Percentiles rank a stretch among this genome's conserved stretches.
Conservation (phyloP, 352 stramenopile genomes). For the Phytophthora niederhauseri region DNA sequence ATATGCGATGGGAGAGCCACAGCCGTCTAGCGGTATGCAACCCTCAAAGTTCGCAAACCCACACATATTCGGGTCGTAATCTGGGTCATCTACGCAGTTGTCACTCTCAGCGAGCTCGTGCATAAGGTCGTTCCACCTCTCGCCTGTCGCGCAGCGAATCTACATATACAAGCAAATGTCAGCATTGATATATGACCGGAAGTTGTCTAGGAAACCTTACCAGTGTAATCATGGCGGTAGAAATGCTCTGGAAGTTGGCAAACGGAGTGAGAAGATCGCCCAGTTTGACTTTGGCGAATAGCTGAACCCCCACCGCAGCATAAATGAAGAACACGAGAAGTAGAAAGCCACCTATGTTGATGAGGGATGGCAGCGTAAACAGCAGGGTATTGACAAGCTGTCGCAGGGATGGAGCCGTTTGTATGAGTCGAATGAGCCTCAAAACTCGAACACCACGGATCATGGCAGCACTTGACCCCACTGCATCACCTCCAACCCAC, state of each 20-base stretch:
- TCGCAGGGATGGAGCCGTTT: conserved; percentile 69
- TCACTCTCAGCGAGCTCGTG: conserved; percentile 57
- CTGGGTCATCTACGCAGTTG: conserved; percentile 37
- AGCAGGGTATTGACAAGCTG: conserved; percentile 87
- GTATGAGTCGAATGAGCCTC: conserved; percentile 70
- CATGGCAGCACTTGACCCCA: conserved; percentile 54
- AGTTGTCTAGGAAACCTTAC: conserved; percentile 27
- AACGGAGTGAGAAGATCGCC: conserved; percentile 63
- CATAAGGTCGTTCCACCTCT: conserved; percentile 91
- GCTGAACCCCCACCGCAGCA: conserved; percentile 81
- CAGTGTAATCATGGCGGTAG: conserved; percentile 75
- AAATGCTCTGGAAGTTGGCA: conserved; percentile 86
- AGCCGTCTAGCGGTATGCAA: conserved; percentile 61
- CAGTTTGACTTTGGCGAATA: conserved; percentile 78
- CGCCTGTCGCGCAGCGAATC: conserved; percentile 88
- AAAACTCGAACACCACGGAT: conserved; percentile 87
- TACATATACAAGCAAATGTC: conserved; percentile 7
- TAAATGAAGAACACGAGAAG: conserved; percentile 92
- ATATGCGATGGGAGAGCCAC: conserved; percentile 48
- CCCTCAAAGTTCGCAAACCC: conserved; percentile 43
- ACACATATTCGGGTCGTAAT: conserved; percentile 50
- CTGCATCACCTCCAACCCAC: conserved; percentile 29
- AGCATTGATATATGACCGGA: not conserved
- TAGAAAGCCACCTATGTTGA: conserved; percentile 83
- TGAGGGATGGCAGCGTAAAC: conserved; percentile 71